Percentiles rank a stretch among this genome's conserved stretches.
phyloP scores from a whole-genome alignment of 257 asterid species.

The Solanum corneliomulleri region DNA sequence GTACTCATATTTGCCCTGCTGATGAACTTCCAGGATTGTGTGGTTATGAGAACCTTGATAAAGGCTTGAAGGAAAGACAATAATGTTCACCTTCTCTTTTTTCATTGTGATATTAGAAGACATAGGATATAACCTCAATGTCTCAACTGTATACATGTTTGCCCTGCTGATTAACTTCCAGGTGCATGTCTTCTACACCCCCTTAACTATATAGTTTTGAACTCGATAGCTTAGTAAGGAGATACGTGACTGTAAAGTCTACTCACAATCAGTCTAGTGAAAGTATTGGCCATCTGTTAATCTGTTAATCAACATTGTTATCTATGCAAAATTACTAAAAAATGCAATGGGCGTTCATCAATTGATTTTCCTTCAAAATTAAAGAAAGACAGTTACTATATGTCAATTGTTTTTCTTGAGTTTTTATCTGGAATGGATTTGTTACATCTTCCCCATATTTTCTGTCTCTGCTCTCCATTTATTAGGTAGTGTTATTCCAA shows the following conservation, averaged over 20 bases:
- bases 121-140: neutral
- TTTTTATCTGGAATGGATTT: neutral
- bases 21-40: neutral
- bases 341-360: neutral
- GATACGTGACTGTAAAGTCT: neutral
- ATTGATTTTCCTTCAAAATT: neutral
- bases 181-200: neutral
- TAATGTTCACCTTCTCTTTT: neutral
- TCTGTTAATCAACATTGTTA: neutral
- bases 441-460: neutral
- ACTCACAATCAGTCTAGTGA: neutral
- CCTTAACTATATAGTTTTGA: neutral
- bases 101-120: neutral
- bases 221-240: neutral
- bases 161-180: neutral
- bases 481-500: conserved; percentile 71
- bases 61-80: neutral
- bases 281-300: neutral
- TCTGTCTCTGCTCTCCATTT: neutral
- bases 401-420: neutral
- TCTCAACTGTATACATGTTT: neutral
- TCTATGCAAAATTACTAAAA: neutral
- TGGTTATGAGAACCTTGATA: neutral
- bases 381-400: neutral
- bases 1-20: neutral